Percentiles rank a stretch among this genome's conserved stretches.
Conservation (phyloP, 2,329 filamentous ascomycete species). For the Coniochaeta sp. region DNA sequence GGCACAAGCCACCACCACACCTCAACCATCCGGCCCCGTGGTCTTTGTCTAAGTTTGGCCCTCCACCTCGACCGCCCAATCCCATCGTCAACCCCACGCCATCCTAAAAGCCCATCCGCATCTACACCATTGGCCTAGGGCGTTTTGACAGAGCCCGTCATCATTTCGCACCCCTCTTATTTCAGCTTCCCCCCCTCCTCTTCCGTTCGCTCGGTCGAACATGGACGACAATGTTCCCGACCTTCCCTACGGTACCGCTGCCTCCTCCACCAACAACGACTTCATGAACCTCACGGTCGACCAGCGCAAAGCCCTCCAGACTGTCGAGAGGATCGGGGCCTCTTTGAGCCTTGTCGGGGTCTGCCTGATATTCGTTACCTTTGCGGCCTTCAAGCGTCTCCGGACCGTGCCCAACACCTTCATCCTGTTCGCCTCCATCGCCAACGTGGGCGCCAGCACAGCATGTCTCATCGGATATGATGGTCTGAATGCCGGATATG, state of each 20-base stretch:
- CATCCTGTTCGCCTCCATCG: constrained; percentile 52
- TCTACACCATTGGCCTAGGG: background rate
- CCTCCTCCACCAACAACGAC: constrained; percentile 4
- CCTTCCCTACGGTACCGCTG: background rate
- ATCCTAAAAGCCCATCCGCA: background rate
- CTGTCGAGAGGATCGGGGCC: constrained; percentile 42
- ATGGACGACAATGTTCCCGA: background rate
- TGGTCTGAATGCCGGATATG: constrained; percentile 46
- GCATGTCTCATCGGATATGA: constrained; percentile 66
- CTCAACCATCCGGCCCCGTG: background rate
- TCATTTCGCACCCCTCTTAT: background rate
- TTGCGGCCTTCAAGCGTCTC: constrained; percentile 39
- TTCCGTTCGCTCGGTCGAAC: background rate
- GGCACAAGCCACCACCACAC: background rate
- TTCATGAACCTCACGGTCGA: constrained; percentile 17
- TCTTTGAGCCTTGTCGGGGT: constrained; percentile 44
- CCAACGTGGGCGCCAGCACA: constrained; percentile 50
- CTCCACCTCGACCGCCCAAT: background rate
- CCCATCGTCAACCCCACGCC: background rate
- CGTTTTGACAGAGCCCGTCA: background rate
- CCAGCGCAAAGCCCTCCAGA: constrained; percentile 15
- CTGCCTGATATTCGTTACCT: constrained; percentile 43
- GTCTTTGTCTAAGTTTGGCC: background rate
- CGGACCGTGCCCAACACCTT: constrained; percentile 55
- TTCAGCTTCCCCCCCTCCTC: background rate